Conservation (phyloP, 1,284 basidiomycete genomes). For the Anthracocystis setariae region DNA sequence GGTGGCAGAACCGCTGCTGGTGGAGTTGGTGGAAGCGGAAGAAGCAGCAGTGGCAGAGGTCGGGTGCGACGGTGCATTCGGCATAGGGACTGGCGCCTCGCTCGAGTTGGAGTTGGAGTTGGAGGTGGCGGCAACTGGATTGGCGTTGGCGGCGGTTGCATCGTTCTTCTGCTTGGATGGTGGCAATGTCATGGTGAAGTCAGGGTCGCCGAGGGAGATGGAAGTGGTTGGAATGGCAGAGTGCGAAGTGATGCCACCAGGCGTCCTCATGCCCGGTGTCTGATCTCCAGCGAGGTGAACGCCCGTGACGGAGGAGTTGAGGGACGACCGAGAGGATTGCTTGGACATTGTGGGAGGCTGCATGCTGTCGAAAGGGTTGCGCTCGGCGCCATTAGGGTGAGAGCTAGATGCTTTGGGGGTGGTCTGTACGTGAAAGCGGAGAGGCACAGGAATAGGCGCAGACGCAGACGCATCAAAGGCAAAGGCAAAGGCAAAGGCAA, state of each 20-base stretch:
- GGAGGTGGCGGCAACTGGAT: background rate
- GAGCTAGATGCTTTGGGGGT: constrained; percentile 57
- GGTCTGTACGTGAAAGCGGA: constrained; percentile 25
- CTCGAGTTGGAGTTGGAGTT: background rate
- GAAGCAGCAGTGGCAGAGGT: constrained; percentile 1
- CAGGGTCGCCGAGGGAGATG: constrained; percentile 55
- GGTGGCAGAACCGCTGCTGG: constrained; percentile 4
- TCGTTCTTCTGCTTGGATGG: constrained; percentile 53
- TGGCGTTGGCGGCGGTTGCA: constrained; percentile 1
- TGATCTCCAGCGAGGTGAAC: constrained; percentile 30
- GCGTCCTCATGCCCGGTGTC: constrained; percentile 59
- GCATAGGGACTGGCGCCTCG: constrained; percentile 6
- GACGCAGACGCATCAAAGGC: background rate
- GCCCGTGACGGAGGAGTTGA: constrained; percentile 38
- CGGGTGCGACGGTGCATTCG: constrained; percentile 1
- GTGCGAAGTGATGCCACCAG: constrained; percentile 58
- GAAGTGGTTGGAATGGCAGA: constrained; percentile 59
- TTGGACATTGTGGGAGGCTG: constrained; percentile 38
- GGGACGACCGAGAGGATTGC: constrained; percentile 39
- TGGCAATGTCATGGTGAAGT: constrained; percentile 66
- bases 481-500: background rate
- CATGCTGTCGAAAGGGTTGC: constrained; percentile 61
- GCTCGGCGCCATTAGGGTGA: constrained; percentile 50
- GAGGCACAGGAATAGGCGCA: background rate
- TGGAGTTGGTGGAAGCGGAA: constrained; percentile 14